A percentile compares a stretch with the other conserved stretches of the same genome.
Conservation (phyloP, 2,329 filamentous ascomycete species). For the Botrytis paeoniae region DNA sequence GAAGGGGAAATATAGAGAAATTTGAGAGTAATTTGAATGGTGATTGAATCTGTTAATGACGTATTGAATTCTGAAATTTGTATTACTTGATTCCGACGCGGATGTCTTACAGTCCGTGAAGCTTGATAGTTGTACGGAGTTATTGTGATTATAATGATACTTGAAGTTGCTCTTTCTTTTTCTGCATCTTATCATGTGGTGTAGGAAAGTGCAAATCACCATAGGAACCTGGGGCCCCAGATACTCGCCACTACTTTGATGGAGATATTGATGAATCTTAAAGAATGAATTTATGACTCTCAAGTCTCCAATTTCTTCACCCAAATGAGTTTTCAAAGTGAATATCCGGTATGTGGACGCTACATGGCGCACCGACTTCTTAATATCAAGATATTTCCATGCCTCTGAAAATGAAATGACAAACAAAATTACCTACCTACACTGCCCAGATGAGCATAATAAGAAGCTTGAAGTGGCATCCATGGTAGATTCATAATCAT, state of each 20-base stretch:
- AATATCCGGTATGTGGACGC: background rate
- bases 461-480: background rate
- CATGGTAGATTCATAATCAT: background rate
- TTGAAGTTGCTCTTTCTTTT: conserved; percentile 13
- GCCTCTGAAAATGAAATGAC: background rate
- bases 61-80: conserved; percentile 8
- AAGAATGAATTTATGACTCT: background rate
- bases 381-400: background rate
- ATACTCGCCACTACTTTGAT: conserved; percentile 3
- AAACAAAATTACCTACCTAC: background rate
- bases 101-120: conserved; percentile 8
- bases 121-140: background rate
- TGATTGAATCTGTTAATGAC: conserved; percentile 8
- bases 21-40: conserved; percentile 3
- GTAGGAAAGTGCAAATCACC: conserved; percentile 1
- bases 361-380: background rate
- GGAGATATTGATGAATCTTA: background rate
- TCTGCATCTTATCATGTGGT: background rate
- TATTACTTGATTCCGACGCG: background rate
- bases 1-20: background rate
- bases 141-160: background rate
- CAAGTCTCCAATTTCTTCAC: background rate
- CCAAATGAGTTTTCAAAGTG: background rate
- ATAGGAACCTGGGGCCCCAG: background rate
- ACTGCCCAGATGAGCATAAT: background rate